These are phyloP conservation scores for Phytopythium delawarense DNA, from an alignment of 352 stramenopile species.

Conservation along the genomic window DNA sequence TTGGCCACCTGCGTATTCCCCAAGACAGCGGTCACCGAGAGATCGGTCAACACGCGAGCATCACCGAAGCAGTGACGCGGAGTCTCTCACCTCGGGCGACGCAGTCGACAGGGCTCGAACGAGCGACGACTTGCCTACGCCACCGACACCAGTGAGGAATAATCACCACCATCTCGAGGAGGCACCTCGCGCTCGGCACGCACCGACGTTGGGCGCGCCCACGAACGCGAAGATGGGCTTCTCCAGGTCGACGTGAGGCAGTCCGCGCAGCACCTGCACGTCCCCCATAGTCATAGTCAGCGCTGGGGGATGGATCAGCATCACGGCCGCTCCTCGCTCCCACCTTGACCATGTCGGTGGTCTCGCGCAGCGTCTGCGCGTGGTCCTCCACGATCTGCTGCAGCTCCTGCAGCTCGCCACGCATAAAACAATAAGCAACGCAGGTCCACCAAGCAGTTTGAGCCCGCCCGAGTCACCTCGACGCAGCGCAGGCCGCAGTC, in stretches of 20 bases:
- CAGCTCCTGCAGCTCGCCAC: conserved; percentile 27
- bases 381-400: conserved; percentile 41
- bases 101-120: conserved; percentile 76
- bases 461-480: conserved; percentile 29
- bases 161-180: not conserved
- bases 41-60: not conserved
- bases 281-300: not conserved
- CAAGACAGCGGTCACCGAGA: not conserved
- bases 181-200: conserved; percentile 4
- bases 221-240: conserved; percentile 85
- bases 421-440: not conserved
- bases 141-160: not conserved
- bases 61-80: not conserved
- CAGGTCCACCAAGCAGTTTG: not conserved
- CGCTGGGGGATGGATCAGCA: not conserved
- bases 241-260: conserved; percentile 76
- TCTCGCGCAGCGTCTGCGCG: conserved; percentile 34
- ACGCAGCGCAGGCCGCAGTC: conserved; percentile 76
- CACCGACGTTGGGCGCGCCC: conserved; percentile 80
- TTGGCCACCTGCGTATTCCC: conserved; percentile 56
- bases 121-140: conserved; percentile 77
- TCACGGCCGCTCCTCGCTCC: not conserved
- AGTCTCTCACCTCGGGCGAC: conserved; percentile 56
- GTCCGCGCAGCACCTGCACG: conserved; percentile 52
- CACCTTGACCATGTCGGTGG: conserved; percentile 63